Evolutionary conservation across 371 early-diverging fungal genomes (phyloP), one percentile per base, ranked within the genome.

Genomic region (Syncephalastrum racemosum): DNA sequence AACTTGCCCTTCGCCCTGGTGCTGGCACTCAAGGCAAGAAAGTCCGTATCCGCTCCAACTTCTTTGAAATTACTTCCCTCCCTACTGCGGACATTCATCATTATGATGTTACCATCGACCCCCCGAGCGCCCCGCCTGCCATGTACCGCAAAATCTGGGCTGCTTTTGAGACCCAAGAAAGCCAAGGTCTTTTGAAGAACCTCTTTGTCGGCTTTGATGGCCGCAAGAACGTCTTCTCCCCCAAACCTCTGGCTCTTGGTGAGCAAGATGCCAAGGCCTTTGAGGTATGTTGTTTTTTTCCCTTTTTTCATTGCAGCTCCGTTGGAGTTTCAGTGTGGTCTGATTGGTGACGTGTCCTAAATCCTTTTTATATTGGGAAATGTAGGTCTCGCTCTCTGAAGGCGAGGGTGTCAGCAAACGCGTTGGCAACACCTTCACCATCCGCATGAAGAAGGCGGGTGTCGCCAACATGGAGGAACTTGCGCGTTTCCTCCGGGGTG

Each of bases 371-470:
- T 45, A 6, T 25, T 52, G 3, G 3, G n/a, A 20, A 41, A 19
- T 20, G 41, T 65, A 81, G 78, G 54, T 84, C 14, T 67, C 58
- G 20, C 48, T 84, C 19, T 75, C 73, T 1, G 81, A 80, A 36
- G 41, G 54, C 18, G 56, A 53, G 1, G 48, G 67, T 4, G 47
- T 56, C 25, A 44, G 64, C 43, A 71, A 66, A 42, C 60, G 63
- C 4, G 56, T 63, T 2, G 67, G 63, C 18, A 64, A 67, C 13
- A 18, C 36, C 15, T 81, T 83, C 63, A 74, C 62, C 49, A 57
- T 88, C 53, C 75, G 72, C 56, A 72, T 89, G 47, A 83, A 75
- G 58, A 75, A 78, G 60, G 81, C 75, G 1, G 80, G 84, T 18
- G 76, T 78, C 40, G 74, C 87, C 50, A 72, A 79, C 58, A 73